Conservation (phyloP, 257 asterid genomes). For the Striga asiatica region DNA sequence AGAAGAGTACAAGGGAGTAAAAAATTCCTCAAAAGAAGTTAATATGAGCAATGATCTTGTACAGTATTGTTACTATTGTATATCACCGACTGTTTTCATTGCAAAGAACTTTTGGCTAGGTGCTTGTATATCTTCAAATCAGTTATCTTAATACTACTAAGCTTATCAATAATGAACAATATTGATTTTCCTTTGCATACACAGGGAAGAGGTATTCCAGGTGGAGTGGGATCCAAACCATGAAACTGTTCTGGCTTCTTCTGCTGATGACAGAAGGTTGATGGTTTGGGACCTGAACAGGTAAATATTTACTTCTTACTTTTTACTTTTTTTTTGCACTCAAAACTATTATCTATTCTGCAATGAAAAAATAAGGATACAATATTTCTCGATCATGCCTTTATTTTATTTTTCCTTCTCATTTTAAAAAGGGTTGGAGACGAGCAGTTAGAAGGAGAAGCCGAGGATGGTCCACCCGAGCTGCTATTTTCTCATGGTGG, state of each 20-base stretch:
- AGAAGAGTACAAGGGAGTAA: not conserved
- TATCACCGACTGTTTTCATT: no score
- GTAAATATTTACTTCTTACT: no score
- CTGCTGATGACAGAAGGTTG: constrained; percentile 90
- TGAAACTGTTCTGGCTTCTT: constrained; percentile 83
- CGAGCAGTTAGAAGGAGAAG: constrained; percentile 98
- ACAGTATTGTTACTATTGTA: no score
- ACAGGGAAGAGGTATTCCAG: constrained; percentile 92
- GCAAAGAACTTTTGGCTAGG: no score
- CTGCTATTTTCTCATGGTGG: constrained; percentile 96
- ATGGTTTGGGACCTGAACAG: constrained; percentile 95
- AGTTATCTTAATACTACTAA: no score
- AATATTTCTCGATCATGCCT: constrained; percentile 6
- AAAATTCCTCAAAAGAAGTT: not conserved
- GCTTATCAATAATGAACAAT: no score
- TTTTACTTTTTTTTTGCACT: constrained; percentile 3
- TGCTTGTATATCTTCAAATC: no score
- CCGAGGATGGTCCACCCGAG: constrained; percentile 95
- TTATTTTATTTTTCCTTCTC: no score
- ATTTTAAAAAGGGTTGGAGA: constrained; percentile 99
- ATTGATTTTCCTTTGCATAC: not conserved
- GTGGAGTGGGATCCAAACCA: constrained; percentile 99
- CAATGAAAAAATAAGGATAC: not conserved
- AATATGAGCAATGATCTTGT: not conserved
- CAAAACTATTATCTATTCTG: not conserved